Evolutionary conservation across 2,329 filamentous ascomycete species (phyloP).

Genomic region (Endocalyx cinctus): DNA sequence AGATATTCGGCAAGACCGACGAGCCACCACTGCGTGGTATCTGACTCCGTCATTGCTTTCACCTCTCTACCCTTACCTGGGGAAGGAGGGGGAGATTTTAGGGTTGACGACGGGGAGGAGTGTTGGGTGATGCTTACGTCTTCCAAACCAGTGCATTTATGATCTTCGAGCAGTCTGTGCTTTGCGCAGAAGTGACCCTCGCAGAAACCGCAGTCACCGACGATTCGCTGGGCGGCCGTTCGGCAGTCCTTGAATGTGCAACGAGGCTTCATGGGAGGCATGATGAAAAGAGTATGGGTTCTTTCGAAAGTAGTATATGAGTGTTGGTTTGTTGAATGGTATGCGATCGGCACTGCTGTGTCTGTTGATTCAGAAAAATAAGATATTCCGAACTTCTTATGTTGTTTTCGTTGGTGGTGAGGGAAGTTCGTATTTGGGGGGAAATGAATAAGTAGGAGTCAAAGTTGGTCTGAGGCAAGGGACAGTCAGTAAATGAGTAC

Average conservation of each 20-base stretch:
- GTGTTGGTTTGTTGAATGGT: too few species aligned
- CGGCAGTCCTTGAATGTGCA: constrained; percentile 90
- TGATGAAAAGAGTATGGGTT: not conserved
- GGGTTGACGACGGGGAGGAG: constrained; percentile 1
- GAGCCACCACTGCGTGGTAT: constrained; percentile 33
- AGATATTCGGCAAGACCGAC: constrained; percentile 35
- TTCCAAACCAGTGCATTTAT: constrained; percentile 88
- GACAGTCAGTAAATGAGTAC: too few species aligned
- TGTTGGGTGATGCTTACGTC: constrained; percentile 55
- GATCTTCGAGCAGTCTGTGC: constrained; percentile 89
- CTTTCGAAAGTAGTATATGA: not conserved
- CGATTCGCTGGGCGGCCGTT: constrained; percentile 82
- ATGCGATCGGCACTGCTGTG: too few species aligned
- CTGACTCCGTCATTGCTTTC: constrained; percentile 3
- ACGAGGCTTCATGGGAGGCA: constrained; percentile 61
- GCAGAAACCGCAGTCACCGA: constrained; percentile 96
- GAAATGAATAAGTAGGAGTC: too few species aligned
- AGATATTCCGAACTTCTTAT: too few species aligned
- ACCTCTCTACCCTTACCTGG: not conserved
- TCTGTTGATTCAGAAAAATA: too few species aligned
- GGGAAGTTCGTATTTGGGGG: too few species aligned
- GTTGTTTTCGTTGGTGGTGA: too few species aligned
- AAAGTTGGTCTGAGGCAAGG: too few species aligned
- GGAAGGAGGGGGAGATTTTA: not conserved
- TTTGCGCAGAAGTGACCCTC: constrained; percentile 90